A percentile compares a stretch with the other conserved stretches of the same genome.
Conservation (phyloP, 176 grass and related monocot species). For the Rhynchospora tenuis region DNA sequence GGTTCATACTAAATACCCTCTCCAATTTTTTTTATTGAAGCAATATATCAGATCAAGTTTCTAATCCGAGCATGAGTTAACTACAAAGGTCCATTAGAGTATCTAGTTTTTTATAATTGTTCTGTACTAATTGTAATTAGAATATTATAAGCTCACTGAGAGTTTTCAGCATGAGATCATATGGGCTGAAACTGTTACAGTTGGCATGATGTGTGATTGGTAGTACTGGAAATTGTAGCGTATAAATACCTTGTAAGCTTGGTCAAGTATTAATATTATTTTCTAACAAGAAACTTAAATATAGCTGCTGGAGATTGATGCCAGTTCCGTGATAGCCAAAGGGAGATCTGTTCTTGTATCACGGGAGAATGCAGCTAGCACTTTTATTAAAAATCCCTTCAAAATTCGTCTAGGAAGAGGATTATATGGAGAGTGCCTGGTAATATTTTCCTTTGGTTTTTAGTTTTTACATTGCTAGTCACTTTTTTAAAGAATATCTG, state of each 20-base stretch:
- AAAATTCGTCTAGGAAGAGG: slow-evolving; percentile 75
- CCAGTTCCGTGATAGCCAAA: slow-evolving; percentile 44
- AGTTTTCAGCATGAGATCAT: neutral
- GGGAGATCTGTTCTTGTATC: slow-evolving; percentile 32
- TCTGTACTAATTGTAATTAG: neutral
- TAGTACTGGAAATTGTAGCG: neutral
- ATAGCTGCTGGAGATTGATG: slow-evolving; percentile 79
- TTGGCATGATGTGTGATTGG: neutral
- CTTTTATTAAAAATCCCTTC: slow-evolving; percentile 62
- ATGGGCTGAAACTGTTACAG: neutral
- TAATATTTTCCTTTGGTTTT: slow-evolving; percentile 27
- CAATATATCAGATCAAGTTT: neutral
- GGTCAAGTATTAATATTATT: neutral
- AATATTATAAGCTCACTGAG: neutral
- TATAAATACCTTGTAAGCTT: neutral
- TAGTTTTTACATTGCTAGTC: neutral
- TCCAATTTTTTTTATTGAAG: neutral
- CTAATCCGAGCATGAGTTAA: neutral
- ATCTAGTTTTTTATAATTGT: neutral
- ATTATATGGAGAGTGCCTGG: slow-evolving; percentile 70
- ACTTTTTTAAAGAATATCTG: neutral
- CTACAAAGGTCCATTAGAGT: neutral
- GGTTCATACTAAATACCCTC: slow-evolving; percentile 27
- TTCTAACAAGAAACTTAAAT: neutral
- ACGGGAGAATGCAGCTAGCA: slow-evolving; percentile 34